These are phyloP conservation scores for Thozetella sp. DNA, from an alignment of 495 filamentous ascomycete genomes.

Conservation along the genomic window DNA sequence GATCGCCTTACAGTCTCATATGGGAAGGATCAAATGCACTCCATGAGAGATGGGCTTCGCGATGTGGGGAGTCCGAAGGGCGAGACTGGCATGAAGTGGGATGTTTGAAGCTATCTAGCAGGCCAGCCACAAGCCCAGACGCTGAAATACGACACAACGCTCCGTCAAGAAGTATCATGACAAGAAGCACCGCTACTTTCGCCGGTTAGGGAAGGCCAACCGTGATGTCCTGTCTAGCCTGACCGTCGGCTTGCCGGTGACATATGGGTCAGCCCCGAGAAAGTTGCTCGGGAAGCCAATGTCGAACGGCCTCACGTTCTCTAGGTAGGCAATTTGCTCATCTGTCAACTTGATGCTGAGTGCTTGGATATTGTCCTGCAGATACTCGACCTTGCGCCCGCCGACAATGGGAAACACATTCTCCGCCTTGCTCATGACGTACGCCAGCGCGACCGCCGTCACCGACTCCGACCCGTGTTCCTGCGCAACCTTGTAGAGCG, in stretches of 20 bases:
- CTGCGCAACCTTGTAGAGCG: constrained; percentile 50
- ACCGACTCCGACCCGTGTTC: constrained; percentile 38
- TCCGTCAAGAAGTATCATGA: too few species aligned
- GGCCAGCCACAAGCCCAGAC: too few species aligned
- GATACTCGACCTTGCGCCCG: constrained; percentile 62
- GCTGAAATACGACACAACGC: too few species aligned
- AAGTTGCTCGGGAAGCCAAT: constrained; percentile 54
- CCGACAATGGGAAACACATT: constrained; percentile 54
- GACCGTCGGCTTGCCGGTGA: constrained; percentile 17
- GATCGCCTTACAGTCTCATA: too few species aligned
- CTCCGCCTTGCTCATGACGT: constrained; percentile 50
- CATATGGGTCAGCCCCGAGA: constrained; percentile 34
- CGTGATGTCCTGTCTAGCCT: constrained; percentile 3
- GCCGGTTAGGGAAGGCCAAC: constrained; percentile 4
- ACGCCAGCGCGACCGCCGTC: constrained; percentile 51
- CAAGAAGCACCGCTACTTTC: too few species aligned
- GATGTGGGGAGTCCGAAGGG: too few species aligned
- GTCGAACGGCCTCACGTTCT: constrained; percentile 47
- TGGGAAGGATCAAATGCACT: too few species aligned
- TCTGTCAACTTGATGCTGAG: constrained; percentile 52
- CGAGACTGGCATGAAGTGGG: too few species aligned
- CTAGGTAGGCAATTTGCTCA: constrained; percentile 59
- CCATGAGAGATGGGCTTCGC: too few species aligned
- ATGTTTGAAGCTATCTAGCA: too few species aligned
- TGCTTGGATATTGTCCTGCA: constrained; percentile 63